Base-by-base conservation (phyloP, 352 stramenopile genomes). In the Globisporangium irregulare region DNA sequence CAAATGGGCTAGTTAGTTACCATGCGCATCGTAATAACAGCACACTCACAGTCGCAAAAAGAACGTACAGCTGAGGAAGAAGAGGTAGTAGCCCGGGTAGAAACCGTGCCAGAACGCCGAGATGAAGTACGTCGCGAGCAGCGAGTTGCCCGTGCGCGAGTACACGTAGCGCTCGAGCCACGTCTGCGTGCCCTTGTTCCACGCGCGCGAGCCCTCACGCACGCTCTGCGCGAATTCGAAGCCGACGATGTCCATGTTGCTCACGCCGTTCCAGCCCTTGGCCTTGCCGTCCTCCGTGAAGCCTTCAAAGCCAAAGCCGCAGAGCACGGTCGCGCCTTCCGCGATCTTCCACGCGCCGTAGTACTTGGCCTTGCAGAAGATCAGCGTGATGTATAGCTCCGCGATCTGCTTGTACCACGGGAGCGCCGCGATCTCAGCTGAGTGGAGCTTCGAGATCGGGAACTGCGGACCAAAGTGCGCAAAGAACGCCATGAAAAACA, bases 41-140 rank as follows among this genome's bases (percentile, higher is more conserved):
- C 18, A 51, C 18, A 29, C 57, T 50, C 15, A 20, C 5, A 50
- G n/a, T 22, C 10, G 9, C 14, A 46, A 6, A 51, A 10, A n/a
- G 36, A 48, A 81, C 78, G 68, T 73, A 84, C 77, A 50, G 41
- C 75, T 91, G 62, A 98, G 73, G 78, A 99, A 99, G 74, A 98
- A 98, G 10, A 98, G 73, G 79, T 98, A 98, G 77, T 98, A 99
- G 25, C 94, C 94, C 7, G 94, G 94, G 79, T 99, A 99, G 72
- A 99, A 98, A 25, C 96, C 96, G 78, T 99, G 96, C 96, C 96
- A 99, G 72, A 99, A 95, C 12, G 95, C 95, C 59, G 89, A 98
- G 70, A 97, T 84, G 34, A 92, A 90, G 77, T 98, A 99, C 20
- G 94, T 97, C 36, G 88, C 90, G 48, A 91, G 73, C 3, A 98